Conservation (phyloP, 768 basidiomycete genomes). For the Calocybe cyanea region DNA sequence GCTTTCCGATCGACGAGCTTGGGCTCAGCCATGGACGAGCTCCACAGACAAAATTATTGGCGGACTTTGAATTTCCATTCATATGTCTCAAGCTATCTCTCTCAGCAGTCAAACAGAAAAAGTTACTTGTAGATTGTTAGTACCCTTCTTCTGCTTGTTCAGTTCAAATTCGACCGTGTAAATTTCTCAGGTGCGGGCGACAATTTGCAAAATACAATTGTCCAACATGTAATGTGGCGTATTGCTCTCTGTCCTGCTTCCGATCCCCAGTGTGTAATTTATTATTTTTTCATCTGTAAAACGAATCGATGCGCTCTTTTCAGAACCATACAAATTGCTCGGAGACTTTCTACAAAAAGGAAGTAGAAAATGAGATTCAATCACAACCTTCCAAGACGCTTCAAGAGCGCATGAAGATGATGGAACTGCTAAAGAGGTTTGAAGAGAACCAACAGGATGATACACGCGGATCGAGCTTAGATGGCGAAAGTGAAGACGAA, state of each 20-base stretch:
- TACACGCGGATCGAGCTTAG: conserved; percentile 11
- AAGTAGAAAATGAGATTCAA: conserved; percentile 62
- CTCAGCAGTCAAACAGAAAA: conserved; percentile 17
- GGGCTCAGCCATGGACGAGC: conserved; percentile 37
- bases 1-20: conserved; percentile 44
- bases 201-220: conserved; percentile 81
- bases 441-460: conserved; percentile 51
- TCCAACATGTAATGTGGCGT: conserved; percentile 74
- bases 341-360: conserved; percentile 76
- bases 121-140: conserved; percentile 44
- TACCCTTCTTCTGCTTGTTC: not conserved
- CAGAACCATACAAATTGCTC: conserved; percentile 72
- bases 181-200: conserved; percentile 57
- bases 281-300: not conserved
- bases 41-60: conserved; percentile 15
- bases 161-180: not conserved
- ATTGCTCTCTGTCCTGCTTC: conserved; percentile 81
- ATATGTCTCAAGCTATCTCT: conserved; percentile 14
- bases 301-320: no score
- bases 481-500: conserved; percentile 26
- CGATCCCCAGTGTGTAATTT: conserved; percentile 56
- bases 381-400: conserved; percentile 48
- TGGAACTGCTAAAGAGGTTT: conserved; percentile 68
- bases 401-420: conserved; percentile 60
- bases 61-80: conserved; percentile 20